These are phyloP conservation scores for Suillus ampliporus DNA, from an alignment of 768 basidiomycete species.

Conservation along the genomic window DNA sequence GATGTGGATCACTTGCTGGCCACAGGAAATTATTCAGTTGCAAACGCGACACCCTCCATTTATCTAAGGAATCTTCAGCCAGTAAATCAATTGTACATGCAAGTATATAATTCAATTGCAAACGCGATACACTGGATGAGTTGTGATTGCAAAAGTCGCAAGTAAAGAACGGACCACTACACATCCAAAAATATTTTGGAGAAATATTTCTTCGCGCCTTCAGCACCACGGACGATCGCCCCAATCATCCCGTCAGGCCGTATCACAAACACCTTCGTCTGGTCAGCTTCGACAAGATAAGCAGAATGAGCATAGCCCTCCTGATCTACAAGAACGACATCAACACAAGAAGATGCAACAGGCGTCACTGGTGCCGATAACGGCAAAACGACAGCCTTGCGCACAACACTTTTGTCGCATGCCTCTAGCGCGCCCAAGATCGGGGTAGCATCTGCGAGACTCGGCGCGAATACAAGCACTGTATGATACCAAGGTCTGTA, in stretches of 20 bases:
- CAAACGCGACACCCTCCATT: too few relatives aligned
- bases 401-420: constrained; percentile 1
- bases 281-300: constrained; percentile 38
- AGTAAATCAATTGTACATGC: too few relatives aligned
- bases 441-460: constrained; percentile 14
- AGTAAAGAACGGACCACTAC: too few relatives aligned
- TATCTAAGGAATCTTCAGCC: too few relatives aligned
- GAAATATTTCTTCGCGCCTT: constrained; percentile 18
- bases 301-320: constrained; percentile 41
- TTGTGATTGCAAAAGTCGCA: too few relatives aligned
- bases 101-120: too few relatives aligned
- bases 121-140: too few relatives aligned
- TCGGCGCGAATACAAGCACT: constrained; percentile 14
- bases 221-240: constrained; percentile 25
- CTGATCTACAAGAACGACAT: constrained; percentile 40
- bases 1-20: too few relatives aligned
- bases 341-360: constrained; percentile 20
- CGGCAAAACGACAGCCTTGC: constrained; percentile 9
- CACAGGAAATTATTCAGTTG: too few relatives aligned
- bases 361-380: not conserved
- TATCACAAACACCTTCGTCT: constrained; percentile 37
- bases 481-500: constrained; percentile 26
- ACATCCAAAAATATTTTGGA: too few relatives aligned
- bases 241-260: constrained; percentile 31
- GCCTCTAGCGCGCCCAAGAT: not conserved